Percentiles rank a stretch among this genome's conserved stretches.
Evolutionary conservation across 768 basidiomycete species (phyloP).

Genomic region (Phaffia australis): DNA sequence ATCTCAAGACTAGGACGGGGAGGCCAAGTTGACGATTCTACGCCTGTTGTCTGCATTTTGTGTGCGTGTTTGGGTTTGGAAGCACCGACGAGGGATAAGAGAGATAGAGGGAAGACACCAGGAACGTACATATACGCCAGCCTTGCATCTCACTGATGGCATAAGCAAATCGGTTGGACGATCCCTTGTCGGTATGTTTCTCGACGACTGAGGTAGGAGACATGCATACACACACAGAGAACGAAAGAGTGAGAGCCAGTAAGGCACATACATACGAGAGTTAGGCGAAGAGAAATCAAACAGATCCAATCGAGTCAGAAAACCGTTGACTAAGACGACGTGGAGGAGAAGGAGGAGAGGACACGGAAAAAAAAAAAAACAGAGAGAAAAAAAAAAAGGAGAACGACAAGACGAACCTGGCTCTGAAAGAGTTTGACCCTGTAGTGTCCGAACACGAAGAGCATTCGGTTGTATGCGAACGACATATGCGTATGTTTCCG

Average conservation of each 20-base stretch:
- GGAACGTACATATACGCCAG: conserved; percentile 85
- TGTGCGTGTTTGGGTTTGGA: no score
- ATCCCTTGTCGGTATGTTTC: conserved; percentile 64
- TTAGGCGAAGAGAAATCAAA: background rate
- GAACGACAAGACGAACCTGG: conserved; percentile 50
- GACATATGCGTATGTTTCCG: background rate
- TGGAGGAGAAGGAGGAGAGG: conserved; percentile 24
- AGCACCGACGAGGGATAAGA: background rate
- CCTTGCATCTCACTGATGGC: conserved; percentile 96
- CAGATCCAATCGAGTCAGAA: background rate
- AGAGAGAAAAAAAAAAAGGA: conserved; percentile 12
- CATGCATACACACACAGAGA: no score
- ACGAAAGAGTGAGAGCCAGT: background rate
- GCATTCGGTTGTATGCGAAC: background rate
- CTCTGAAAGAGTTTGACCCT: conserved; percentile 79
- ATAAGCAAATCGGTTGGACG: conserved; percentile 45
- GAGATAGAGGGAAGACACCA: background rate
- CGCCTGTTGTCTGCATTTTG: no score
- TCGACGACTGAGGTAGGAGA: conserved; percentile 51
- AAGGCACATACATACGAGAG: background rate
- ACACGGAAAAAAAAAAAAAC: background rate
- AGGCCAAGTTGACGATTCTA: no score
- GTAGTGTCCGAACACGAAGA: background rate
- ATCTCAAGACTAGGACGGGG: no score
- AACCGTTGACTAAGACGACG: background rate